These are phyloP conservation scores for Gelatoporia subvermispora DNA, from an alignment of 768 basidiomycete genomes.

Conservation along the genomic window DNA sequence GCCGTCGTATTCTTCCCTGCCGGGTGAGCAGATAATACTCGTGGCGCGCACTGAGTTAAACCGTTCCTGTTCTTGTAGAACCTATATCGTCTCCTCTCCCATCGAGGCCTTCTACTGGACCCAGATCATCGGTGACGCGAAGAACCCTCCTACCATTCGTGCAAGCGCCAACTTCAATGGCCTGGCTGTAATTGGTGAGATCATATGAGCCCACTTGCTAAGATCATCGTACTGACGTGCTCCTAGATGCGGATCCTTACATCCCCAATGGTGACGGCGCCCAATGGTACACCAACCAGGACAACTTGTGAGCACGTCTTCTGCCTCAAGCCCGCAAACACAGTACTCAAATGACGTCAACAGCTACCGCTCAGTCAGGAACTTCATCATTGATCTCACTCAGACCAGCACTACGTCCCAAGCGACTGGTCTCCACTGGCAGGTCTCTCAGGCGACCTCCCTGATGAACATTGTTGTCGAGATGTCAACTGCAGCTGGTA, in stretches of 20 bases:
- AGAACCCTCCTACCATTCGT: conserved; percentile 58
- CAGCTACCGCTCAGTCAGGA: conserved; percentile 63
- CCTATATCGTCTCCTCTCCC: conserved; percentile 62
- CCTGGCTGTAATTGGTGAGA: conserved; percentile 67
- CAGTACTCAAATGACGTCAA: not conserved
- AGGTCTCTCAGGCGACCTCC: conserved; percentile 74
- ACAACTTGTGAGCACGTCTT: conserved; percentile 23
- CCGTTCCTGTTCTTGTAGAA: conserved; percentile 29
- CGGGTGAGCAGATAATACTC: conserved; percentile 37
- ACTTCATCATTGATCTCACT: conserved; percentile 66
- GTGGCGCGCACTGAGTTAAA: conserved; percentile 12
- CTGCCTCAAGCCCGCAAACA: not conserved
- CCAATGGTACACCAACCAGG: conserved; percentile 55
- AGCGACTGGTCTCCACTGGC: conserved; percentile 78
- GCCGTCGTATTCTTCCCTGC: conserved; percentile 72
- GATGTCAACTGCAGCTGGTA: conserved; percentile 60
- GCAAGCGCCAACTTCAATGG: conserved; percentile 59
- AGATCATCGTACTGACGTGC: not conserved
- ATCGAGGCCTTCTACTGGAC: conserved; percentile 67
- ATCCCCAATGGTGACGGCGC: conserved; percentile 49
- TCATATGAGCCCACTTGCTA: not conserved
- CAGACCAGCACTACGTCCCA: conserved; percentile 41
- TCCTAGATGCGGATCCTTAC: conserved; percentile 21
- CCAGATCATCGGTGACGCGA: conserved; percentile 73
- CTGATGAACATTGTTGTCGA: conserved; percentile 68